A percentile compares a stretch with the other conserved stretches of the same genome.
These are phyloP conservation scores for Simplicillium aogashimaense DNA, from an alignment of 2,329 filamentous ascomycete genomes.

Conservation along the genomic window DNA sequence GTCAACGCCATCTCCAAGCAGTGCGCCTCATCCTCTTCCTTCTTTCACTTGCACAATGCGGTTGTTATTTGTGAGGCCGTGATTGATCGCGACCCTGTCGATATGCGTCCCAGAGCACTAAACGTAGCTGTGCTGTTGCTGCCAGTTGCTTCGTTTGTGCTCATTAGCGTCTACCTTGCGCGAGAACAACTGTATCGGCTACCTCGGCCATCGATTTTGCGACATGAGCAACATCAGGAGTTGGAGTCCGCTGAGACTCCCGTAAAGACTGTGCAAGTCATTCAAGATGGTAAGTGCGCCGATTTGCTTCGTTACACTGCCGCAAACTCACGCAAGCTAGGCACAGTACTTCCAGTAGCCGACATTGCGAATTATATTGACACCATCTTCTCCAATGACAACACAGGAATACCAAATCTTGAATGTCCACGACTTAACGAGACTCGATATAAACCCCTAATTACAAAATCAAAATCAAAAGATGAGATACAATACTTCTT, in stretches of 20 bases:
- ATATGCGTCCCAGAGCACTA: too few species aligned
- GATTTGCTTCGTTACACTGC: not conserved
- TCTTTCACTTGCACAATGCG: too few species aligned
- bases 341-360: constrained; percentile 7
- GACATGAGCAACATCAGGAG: too few species aligned
- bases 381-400: constrained; percentile 16
- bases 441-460: constrained; percentile 13
- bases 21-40: too few species aligned
- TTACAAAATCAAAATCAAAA: not conserved
- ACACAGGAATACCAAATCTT: constrained; percentile 12
- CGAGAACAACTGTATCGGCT: too few species aligned
- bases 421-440: constrained; percentile 15
- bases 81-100: too few species aligned
- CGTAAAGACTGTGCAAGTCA: not conserved
- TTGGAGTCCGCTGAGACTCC: not conserved
- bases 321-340: not conserved
- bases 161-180: too few species aligned
- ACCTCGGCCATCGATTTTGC: too few species aligned
- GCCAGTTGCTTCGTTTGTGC: too few species aligned
- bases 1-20: too few species aligned
- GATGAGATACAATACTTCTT: constrained; percentile 33
- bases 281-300: not conserved
- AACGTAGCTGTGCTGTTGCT: too few species aligned
- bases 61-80: too few species aligned
- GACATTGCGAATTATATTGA: constrained; percentile 15